Base-by-base conservation (phyloP, 345 rosid genomes). In the Schrenkiella parvula region DNA sequence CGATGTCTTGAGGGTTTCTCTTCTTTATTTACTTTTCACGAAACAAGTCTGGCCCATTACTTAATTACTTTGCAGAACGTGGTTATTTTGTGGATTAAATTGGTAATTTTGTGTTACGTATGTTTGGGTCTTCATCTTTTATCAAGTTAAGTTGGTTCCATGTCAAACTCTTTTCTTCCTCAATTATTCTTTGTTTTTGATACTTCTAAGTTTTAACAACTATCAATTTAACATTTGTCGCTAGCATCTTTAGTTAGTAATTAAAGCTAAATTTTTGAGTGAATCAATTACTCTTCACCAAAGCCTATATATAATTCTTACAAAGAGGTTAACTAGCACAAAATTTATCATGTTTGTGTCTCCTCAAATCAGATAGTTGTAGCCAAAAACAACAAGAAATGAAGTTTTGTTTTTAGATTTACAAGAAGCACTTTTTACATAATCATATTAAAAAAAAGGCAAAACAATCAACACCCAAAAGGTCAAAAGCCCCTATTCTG, bases 381-480 rank as follows among this genome's bases (percentile, higher is more conserved):
- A 60, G 52, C 26, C 37, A 41, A 53, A 39, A 39, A 51, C 32
- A 6, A 50, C 15, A 51, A 58, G 0, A 50, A 51, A 23, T 13
- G 21, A 48, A 42, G 3, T 10, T n/a, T 6, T 6, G 8, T 44
- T 18, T 19, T 48, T n/a, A 51, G 26, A 62, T 72, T 11, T 63
- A 72, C 70, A 52, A 50, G 13, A 66, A 12, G 72, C 53, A 48
- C 4, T 2, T 65, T 65, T 67, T 54, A 66, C 55, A 26, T 44
- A 56, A 54, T 8, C 34, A 58, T 10, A 14, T 55, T 50, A 4
- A 57, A n/a, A n/a, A n/a, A n/a, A 60, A 59, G 54, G 61, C 37
- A 74, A 66, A 73, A 32, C 43, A 74, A 15, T 58, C 46, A 43
- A 58, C 62, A 66, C 37, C 52, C 46, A 57, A 66, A 65, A 42